Base-by-base conservation (phyloP, 352 stramenopile genomes). In the Phytopythium ostracodes region DNA sequence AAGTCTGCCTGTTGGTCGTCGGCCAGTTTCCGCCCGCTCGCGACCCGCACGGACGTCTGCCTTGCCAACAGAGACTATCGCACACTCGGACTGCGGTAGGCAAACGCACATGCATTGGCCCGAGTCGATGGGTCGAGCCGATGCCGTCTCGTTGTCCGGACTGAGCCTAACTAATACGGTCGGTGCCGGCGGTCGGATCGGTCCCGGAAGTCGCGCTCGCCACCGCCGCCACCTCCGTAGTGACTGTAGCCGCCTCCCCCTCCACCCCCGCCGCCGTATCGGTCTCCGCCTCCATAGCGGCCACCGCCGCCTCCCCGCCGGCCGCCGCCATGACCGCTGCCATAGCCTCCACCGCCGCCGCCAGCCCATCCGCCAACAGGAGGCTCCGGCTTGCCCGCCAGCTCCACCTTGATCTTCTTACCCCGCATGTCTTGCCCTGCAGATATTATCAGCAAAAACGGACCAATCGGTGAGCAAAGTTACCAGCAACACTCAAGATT, bases 371-470 rank as follows among this genome's bases (percentile, higher is more conserved):
- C 85, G 18, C 85, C 85, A 17, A 81, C 81, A 0, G 85, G 85
- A 38, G 85, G 85, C 67, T 94, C 84, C 0, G 85, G 85, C 59
- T 94, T 94, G 46, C 85, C 85, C 12, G 85, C 85, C 0, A 94
- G 65, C 71, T 94, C 85, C 49, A 94, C 85, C 59, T 92, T 94
- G 68, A 94, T 92, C 56, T 77, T 87, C 61, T 92, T 91, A 22
- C 79, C 85, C 47, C 85, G 85, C 25, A 94, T 79, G 1, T 94
- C 83, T 33, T 76, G 62, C 0, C 85, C 81, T 94, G 60, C 17
- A 55, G 14, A 40, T 38, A 10, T 5, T 38, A 22, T 52, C 12
- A 4, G 22, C 5, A 52, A 11, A 9, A 18, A 15, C 36, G 11
- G 36, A n/a, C n/a, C 36, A 43, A 29, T 50, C n/a, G 29, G 43